Conservation (phyloP, 768 basidiomycete genomes). For the Russula dissimulans region DNA sequence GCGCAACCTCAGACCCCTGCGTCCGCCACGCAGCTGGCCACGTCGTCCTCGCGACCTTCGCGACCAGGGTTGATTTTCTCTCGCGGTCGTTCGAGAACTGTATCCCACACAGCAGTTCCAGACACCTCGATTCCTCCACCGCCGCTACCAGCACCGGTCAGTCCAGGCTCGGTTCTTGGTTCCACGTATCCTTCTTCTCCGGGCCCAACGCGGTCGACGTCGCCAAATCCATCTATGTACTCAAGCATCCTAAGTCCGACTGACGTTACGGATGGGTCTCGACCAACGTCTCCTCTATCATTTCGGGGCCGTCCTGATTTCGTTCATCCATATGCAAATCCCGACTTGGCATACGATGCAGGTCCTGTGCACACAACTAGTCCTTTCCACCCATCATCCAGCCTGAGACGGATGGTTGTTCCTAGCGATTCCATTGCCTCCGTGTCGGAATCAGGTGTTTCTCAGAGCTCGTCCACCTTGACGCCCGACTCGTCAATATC, state of each 20-base stretch:
- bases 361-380: slow-evolving; percentile 21
- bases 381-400: slow-evolving; percentile 26
- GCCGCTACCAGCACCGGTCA: background rate
- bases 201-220: slow-evolving; percentile 6
- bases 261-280: slow-evolving; percentile 19
- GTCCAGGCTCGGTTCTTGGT: slow-evolving; percentile 6
- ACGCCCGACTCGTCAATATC: slow-evolving; percentile 18
- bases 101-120: slow-evolving; percentile 18
- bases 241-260: slow-evolving; percentile 14
- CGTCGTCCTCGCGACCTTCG: slow-evolving; percentile 26
- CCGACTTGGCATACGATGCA: slow-evolving; percentile 45
- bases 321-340: slow-evolving; percentile 75
- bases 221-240: slow-evolving; percentile 15
- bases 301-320: slow-evolving; percentile 24
- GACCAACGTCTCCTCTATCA: slow-evolving; percentile 16
- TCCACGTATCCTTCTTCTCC: background rate
- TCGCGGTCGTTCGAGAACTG: slow-evolving; percentile 29
- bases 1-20: slow-evolving; percentile 52
- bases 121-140: slow-evolving; percentile 10
- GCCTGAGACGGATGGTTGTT: slow-evolving; percentile 17
- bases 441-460: slow-evolving; percentile 27
- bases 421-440: slow-evolving; percentile 15
- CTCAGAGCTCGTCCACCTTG: slow-evolving; percentile 26
- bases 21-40: slow-evolving; percentile 45
- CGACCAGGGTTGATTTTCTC: slow-evolving; percentile 39